A percentile compares a stretch with the other conserved stretches of the same genome.
phyloP scores from a whole-genome alignment of 495 filamentous ascomycete genomes.

The Hyaloscypha hepaticicola region DNA sequence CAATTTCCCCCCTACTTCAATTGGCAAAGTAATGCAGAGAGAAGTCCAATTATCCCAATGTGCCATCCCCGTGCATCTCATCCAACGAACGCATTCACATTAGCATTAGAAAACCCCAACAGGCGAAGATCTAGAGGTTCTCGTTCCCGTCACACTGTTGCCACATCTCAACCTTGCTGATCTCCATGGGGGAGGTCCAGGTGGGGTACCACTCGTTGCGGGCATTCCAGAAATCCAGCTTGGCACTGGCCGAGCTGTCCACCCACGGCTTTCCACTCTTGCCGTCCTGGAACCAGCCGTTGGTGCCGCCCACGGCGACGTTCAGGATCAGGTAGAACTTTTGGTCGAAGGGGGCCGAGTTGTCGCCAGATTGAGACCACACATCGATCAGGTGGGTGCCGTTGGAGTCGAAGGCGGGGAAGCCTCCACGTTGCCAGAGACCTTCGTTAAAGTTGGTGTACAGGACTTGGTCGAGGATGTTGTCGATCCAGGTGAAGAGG shows the following conservation, averaged over 20 bases:
- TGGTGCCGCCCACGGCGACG: constrained; percentile 78
- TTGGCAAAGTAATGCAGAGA: no score
- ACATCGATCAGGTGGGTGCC: constrained; percentile 65
- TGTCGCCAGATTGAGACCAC: constrained; percentile 63
- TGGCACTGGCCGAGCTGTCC: constrained; percentile 61
- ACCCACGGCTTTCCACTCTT: constrained; percentile 76
- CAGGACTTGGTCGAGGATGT: constrained; percentile 72
- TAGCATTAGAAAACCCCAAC: background rate
- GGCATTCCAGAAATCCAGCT: constrained; percentile 71
- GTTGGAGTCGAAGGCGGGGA: constrained; percentile 65
- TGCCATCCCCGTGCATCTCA: constrained; percentile 11
- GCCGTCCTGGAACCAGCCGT: constrained; percentile 80
- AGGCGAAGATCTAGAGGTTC: constrained; percentile 4
- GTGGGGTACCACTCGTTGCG: constrained; percentile 69
- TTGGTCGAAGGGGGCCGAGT: constrained; percentile 76
- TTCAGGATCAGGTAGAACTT: constrained; percentile 81
- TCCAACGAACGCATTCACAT: background rate
- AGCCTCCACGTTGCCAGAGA: constrained; percentile 73
- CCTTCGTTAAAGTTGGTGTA: constrained; percentile 73
- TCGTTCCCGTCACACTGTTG: constrained; percentile 65
- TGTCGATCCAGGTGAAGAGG: constrained; percentile 83
- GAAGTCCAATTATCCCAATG: constrained; percentile 4
- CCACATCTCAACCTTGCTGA: constrained; percentile 78
- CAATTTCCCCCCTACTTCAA: background rate
- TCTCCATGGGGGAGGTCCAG: constrained; percentile 63